phyloP scores from a whole-genome alignment of 192 early-diverging fungal genomes.

The Spinellus fusiger region DNA sequence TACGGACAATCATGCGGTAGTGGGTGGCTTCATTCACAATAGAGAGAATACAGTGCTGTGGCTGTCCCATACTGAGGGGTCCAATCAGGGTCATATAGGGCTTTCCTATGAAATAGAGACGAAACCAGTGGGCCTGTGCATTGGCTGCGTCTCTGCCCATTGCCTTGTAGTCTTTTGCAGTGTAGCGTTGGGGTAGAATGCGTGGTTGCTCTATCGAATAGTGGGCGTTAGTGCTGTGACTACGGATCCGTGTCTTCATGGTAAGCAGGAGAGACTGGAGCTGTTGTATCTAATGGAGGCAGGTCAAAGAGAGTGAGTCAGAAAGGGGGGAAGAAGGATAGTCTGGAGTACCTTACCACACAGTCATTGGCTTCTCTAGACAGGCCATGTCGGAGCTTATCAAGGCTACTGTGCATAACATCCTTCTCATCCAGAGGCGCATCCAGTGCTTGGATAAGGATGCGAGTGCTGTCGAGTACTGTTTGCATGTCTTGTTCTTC shows the following conservation, averaged over 20 bases:
- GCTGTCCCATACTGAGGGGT: too few relatives aligned
- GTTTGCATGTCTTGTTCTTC: neutral
- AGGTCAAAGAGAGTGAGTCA: too few relatives aligned
- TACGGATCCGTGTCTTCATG: neutral
- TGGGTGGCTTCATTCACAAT: neutral
- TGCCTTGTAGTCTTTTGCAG: neutral
- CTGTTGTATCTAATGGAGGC: too few relatives aligned
- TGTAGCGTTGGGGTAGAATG: neutral
- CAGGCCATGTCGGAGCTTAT: neutral
- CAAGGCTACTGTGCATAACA: neutral
- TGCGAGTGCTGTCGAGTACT: conserved; percentile 1
- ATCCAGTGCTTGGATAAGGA: neutral
- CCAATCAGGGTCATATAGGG: conserved; percentile 11
- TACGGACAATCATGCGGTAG: neutral
- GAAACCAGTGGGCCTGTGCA: conserved; percentile 7
- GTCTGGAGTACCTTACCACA: too few relatives aligned
- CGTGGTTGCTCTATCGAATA: neutral
- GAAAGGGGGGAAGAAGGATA: too few relatives aligned
- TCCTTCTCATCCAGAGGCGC: neutral
- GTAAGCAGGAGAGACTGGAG: too few relatives aligned
- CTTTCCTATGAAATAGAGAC: conserved; percentile 11
- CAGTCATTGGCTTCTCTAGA: too few relatives aligned
- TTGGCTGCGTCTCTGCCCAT: conserved; percentile 7
- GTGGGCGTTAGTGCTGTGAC: neutral
- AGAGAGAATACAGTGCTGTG: too few relatives aligned